phyloP scores from a whole-genome alignment of 768 basidiomycete species.

The Glaciozyma martinii region DNA sequence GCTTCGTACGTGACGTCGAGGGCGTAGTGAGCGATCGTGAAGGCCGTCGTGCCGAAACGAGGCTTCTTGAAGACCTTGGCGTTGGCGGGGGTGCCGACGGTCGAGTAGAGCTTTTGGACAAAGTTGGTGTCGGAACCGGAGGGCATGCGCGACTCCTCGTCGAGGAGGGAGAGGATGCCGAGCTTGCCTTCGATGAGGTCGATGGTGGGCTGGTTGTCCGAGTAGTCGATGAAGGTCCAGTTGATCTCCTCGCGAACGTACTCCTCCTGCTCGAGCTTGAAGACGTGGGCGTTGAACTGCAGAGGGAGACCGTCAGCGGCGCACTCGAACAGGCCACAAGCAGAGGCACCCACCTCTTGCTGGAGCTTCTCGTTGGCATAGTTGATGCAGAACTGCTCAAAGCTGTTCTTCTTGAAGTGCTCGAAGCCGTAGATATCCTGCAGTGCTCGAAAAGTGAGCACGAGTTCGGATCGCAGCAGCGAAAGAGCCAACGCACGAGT shows the following conservation, averaged over 20 bases:
- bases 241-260: conserved; percentile 97
- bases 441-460: neutral
- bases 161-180: conserved; percentile 84
- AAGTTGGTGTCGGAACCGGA: conserved; percentile 86
- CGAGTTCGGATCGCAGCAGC: conserved; percentile 44
- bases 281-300: conserved; percentile 94
- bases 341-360: conserved; percentile 63
- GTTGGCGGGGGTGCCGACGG: conserved; percentile 72
- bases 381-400: conserved; percentile 97
- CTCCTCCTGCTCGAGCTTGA: conserved; percentile 98
- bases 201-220: conserved; percentile 95
- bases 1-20: conserved; percentile 97
- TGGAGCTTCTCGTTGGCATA: conserved; percentile 98
- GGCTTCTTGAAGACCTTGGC: conserved; percentile 94
- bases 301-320: neutral
- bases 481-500: conserved; percentile 76
- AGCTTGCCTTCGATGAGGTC: conserved; percentile 96
- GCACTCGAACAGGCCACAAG: too few relatives aligned
- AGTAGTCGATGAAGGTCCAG: conserved; percentile 98
- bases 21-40: conserved; percentile 97
- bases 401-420: conserved; percentile 43
- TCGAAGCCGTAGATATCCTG: conserved; percentile 45
- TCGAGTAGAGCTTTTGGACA: conserved; percentile 79
- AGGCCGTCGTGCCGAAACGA: conserved; percentile 92
- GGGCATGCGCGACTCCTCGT: conserved; percentile 95